Percentiles rank a stretch among this genome's conserved stretches.
phyloP scores from a whole-genome alignment of 2,329 filamentous ascomycete genomes.

The Mycocentrospora acerina region DNA sequence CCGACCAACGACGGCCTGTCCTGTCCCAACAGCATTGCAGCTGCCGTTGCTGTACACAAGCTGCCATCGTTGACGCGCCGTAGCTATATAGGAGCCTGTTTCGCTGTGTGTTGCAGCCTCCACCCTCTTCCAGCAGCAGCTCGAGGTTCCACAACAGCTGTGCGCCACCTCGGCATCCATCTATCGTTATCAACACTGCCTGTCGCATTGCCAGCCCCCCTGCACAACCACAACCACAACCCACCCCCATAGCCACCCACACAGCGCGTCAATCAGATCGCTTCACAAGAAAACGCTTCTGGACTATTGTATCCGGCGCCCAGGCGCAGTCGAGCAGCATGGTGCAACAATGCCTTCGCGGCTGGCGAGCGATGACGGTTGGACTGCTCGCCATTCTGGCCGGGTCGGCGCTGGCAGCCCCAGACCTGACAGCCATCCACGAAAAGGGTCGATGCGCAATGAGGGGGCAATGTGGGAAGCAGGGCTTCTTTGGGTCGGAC shows the following conservation, averaged over 20 bases:
- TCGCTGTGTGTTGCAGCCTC: neutral
- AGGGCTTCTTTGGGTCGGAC: constrained; percentile 84
- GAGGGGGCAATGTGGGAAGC: constrained; percentile 86
- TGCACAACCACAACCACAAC: neutral
- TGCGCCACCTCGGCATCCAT: constrained; percentile 16
- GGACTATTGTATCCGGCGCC: constrained; percentile 7
- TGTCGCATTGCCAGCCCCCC: neutral
- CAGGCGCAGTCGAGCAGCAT: constrained; percentile 14
- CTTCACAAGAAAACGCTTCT: neutral
- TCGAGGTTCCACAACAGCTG: constrained; percentile 7
- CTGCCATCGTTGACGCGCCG: neutral
- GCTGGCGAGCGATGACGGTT: constrained; percentile 26
- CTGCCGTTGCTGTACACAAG: neutral
- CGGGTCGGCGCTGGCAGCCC: constrained; percentile 29
- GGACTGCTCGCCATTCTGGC: constrained; percentile 33
- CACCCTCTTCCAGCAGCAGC: neutral
- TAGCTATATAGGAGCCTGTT: neutral
- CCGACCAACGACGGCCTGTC: neutral
- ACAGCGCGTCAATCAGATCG: neutral
- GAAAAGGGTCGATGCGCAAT: constrained; percentile 89
- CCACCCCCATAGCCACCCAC: neutral
- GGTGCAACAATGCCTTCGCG: constrained; percentile 24
- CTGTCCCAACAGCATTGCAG: constrained; percentile 1
- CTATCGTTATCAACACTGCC: neutral
- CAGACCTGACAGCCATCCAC: constrained; percentile 58